A percentile compares a stretch with the other conserved stretches of the same genome.
phyloP scores from a whole-genome alignment of 192 early-diverging fungal genomes.

The Piromyces finnis region DNA sequence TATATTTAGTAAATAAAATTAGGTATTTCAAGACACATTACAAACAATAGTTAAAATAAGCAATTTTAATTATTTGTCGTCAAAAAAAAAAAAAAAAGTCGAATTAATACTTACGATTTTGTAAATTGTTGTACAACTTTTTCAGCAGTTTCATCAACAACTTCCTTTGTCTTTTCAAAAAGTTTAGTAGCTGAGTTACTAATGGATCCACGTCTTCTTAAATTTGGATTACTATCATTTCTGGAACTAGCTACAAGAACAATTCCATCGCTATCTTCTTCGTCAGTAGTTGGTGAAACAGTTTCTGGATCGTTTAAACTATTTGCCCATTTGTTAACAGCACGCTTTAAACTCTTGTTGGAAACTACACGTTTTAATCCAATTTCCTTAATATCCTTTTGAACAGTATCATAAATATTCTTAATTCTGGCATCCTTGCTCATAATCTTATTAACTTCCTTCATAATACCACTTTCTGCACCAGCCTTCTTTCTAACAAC shows the following conservation, averaged over 20 bases:
- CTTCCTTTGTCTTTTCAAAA: not conserved
- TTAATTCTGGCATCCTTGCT: not conserved
- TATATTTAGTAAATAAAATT: too few species aligned
- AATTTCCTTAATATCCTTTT: not conserved
- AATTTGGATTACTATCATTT: not conserved
- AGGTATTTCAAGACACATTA: too few species aligned
- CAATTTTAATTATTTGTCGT: too few species aligned
- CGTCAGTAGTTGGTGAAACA: slow-evolving; percentile 16
- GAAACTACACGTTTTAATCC: not conserved
- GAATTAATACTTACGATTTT: not conserved
- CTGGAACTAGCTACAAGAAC: not conserved
- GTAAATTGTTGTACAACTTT: not conserved
- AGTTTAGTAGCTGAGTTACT: not conserved
- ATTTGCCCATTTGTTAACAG: slow-evolving; percentile 37
- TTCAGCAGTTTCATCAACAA: not conserved
- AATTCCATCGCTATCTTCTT: not conserved
- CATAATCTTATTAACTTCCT: not conserved
- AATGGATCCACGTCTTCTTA: not conserved
- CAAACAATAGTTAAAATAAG: too few species aligned
- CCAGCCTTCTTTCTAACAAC: slow-evolving; percentile 66
- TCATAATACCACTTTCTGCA: slow-evolving; percentile 26
- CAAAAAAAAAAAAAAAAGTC: too few species aligned
- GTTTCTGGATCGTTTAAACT: slow-evolving; percentile 27
- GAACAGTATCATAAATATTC: not conserved
- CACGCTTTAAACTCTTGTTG: slow-evolving; percentile 29